Percentiles rank a stretch among this genome's conserved stretches.
phyloP scores from a whole-genome alignment of 345 rosid genomes.

The Aquilaria yunnanensis region DNA sequence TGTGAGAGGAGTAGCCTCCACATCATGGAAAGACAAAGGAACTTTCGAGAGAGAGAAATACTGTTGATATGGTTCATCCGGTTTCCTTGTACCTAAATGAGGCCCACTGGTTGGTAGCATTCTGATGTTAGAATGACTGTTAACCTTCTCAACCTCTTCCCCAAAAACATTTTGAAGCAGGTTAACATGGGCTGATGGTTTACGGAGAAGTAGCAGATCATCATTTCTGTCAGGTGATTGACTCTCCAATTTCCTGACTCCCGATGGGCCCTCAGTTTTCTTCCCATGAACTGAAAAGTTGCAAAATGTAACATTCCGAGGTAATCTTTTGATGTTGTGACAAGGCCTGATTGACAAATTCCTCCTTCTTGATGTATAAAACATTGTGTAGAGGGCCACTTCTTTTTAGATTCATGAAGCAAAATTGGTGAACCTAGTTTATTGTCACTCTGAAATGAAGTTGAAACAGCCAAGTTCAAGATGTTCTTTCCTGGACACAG shows the following conservation, averaged over 20 bases:
- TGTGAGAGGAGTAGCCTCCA: constrained; percentile 27
- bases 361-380: constrained; percentile 19
- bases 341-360: constrained; percentile 14
- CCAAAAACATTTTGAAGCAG: constrained; percentile 14
- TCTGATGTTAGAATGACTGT: constrained; percentile 13
- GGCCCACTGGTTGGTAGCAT: constrained; percentile 17
- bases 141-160: constrained; percentile 18
- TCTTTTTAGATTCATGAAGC: constrained; percentile 16
- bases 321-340: constrained; percentile 19
- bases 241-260: constrained; percentile 18
- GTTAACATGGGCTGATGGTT: constrained; percentile 20
- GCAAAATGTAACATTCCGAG: constrained; percentile 9
- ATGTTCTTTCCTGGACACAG: constrained; percentile 10
- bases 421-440: constrained; percentile 43
- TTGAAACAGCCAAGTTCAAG: constrained; percentile 20
- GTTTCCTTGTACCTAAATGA: constrained; percentile 12
- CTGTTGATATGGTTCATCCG: constrained; percentile 13
- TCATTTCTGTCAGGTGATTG: constrained; percentile 4
- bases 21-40: constrained; percentile 23
- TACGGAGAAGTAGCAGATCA: constrained; percentile 14
- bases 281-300: constrained; percentile 33
- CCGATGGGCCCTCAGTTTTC: constrained; percentile 24
- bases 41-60: constrained; percentile 22
- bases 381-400: constrained; percentile 17
- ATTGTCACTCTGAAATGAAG: constrained; percentile 18